A percentile compares a stretch with the other conserved stretches of the same genome.
These are phyloP conservation scores for Plasmopara muralis DNA, from an alignment of 352 stramenopile species.

Conservation along the genomic window DNA sequence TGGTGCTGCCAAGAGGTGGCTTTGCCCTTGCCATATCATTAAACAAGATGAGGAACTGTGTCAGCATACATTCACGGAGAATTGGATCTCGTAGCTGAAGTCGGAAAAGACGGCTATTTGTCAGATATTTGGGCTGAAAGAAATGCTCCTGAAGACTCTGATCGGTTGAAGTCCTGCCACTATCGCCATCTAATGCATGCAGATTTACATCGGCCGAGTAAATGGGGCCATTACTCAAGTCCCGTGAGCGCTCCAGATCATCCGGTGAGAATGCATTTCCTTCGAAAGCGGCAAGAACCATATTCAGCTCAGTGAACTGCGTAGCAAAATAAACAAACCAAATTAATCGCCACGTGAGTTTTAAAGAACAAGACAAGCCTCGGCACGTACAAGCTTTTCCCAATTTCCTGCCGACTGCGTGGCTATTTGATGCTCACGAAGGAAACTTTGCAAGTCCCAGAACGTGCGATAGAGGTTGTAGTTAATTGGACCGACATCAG, in stretches of 20 bases:
- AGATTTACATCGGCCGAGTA: conserved; percentile 16
- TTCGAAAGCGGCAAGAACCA: conserved; percentile 78
- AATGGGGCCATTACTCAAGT: conserved; percentile 27
- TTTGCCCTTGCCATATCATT: conserved; percentile 64
- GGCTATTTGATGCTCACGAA: conserved; percentile 65
- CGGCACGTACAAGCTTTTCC: conserved; percentile 73
- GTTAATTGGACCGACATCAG: conserved; percentile 62
- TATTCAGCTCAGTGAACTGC: conserved; percentile 70
- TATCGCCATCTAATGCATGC: conserved; percentile 11
- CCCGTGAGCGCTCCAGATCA: conserved; percentile 61
- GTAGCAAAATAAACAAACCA: conserved; percentile 4
- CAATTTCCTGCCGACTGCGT: conserved; percentile 60
- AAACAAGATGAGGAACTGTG: conserved; percentile 81
- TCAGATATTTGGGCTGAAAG: conserved; percentile 91
- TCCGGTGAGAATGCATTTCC: conserved; percentile 80
- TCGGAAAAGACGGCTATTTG: conserved; percentile 86
- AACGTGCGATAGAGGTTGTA: conserved; percentile 90
- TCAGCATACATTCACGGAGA: conserved; percentile 84
- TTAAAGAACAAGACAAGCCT: neutral
- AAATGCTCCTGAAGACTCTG: conserved; percentile 58
- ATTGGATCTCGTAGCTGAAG: conserved; percentile 88
- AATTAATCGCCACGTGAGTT: conserved; percentile 1
- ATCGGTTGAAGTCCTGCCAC: conserved; percentile 8
- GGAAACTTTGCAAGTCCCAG: conserved; percentile 87
- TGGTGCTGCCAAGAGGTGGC: conserved; percentile 35